phyloP scores from a whole-genome alignment of 352 stramenopile species.

The Elongisporangium senticosum region DNA sequence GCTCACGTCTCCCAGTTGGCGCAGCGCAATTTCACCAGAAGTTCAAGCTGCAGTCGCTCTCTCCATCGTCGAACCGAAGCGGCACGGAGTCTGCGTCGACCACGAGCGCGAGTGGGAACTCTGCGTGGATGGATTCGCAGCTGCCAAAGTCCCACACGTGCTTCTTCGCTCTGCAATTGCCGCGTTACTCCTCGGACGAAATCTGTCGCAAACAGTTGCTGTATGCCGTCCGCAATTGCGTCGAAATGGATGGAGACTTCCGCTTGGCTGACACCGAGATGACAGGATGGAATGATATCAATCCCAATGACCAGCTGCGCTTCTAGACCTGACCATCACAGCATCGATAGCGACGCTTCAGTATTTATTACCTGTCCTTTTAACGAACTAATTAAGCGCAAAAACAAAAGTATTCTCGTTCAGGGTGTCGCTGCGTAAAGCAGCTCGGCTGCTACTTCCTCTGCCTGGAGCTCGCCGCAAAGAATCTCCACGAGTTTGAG shows the following conservation, averaged over 20 bases:
- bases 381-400: not conserved
- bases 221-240: conserved; percentile 83
- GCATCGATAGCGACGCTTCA: not conserved
- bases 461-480: conserved; percentile 31
- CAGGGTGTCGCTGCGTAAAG: not conserved
- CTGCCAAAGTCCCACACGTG: conserved; percentile 87
- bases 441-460: conserved; percentile 34
- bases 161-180: conserved; percentile 81
- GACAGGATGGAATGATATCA: conserved; percentile 66
- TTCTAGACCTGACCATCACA: conserved; percentile 21
- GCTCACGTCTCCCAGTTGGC: conserved; percentile 56
- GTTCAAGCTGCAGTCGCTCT: conserved; percentile 82
- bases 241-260: conserved; percentile 89
- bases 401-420: not conserved
- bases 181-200: conserved; percentile 72
- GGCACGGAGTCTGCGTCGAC: not conserved
- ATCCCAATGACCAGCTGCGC: conserved; percentile 51
- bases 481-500: conserved; percentile 55
- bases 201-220: conserved; percentile 60
- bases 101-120: conserved; percentile 3
- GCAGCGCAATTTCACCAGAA: conserved; percentile 73
- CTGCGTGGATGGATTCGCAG: conserved; percentile 41
- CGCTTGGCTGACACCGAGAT: conserved; percentile 79
- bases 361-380: not conserved
- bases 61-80: conserved; percentile 4